Evolutionary conservation across 306 rosid species (phyloP).

Genomic region (Gleditsia sinensis): DNA sequence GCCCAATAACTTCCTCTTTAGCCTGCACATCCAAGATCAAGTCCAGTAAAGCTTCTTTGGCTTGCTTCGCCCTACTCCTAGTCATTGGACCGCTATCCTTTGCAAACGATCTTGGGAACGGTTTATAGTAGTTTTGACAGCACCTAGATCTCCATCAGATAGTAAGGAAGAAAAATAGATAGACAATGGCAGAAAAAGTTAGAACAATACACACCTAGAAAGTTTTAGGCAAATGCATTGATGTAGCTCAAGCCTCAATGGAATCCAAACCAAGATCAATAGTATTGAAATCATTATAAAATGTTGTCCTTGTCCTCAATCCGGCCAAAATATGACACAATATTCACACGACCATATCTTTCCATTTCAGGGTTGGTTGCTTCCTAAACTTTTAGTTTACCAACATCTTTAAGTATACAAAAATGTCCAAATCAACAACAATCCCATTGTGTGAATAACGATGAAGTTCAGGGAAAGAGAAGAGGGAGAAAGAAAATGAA

Average conservation of each 20-base stretch:
- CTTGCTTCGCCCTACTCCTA: too few relatives aligned
- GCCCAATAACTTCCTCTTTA: too few relatives aligned
- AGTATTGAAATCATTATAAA: constrained; percentile 54
- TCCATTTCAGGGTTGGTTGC: constrained; percentile 65
- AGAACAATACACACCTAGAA: constrained; percentile 47
- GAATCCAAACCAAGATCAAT: constrained; percentile 70
- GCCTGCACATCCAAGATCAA: too few relatives aligned
- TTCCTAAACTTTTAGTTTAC: constrained; percentile 64
- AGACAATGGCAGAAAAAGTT: not conserved
- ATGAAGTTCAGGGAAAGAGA: too few relatives aligned
- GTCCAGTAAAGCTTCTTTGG: too few relatives aligned
- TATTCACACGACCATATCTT: constrained; percentile 55
- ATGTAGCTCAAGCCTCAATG: constrained; percentile 73
- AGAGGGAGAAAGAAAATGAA: too few relatives aligned
- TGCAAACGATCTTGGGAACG: too few relatives aligned
- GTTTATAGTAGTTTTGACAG: too few relatives aligned
- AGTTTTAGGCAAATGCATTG: constrained; percentile 62
- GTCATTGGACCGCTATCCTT: too few relatives aligned
- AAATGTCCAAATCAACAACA: not conserved
- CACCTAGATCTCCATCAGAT: too few relatives aligned
- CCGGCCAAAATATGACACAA: constrained; percentile 56
- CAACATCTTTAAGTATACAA: constrained; percentile 60
- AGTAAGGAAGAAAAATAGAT: not conserved
- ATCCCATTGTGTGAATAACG: too few relatives aligned
- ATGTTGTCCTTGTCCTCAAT: constrained; percentile 63